Evolutionary conservation across 164 flowering plant genomes (phyloP).

Genomic region (Chloranthus sessilifolius): DNA sequence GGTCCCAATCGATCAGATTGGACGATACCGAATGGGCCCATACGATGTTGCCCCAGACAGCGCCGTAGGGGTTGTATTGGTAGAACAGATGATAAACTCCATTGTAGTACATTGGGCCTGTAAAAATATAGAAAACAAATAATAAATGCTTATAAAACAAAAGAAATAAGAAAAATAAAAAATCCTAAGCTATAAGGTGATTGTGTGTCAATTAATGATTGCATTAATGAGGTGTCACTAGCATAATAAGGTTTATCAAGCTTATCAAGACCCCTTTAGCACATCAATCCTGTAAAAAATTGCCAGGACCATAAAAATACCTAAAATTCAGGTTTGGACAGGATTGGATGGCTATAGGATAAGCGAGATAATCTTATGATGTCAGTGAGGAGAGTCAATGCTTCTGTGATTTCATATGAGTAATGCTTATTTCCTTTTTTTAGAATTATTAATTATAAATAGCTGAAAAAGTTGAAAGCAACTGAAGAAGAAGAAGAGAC

Average conservation of each 20-base stretch:
- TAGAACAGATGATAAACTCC: conserved; percentile 84
- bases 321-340: no score
- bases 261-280: no score
- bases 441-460: no score
- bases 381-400: no score
- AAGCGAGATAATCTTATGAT: no score
- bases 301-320: no score
- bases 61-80: conserved; percentile 67
- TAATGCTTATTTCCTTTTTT: no score
- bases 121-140: no score
- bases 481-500: neutral
- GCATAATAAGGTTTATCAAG: no score
- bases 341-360: no score
- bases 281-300: no score
- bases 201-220: neutral
- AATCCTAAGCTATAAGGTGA: neutral
- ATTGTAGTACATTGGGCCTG: conserved; percentile 75
- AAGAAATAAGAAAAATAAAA: neutral
- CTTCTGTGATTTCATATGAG: no score
- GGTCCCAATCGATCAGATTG: conserved; percentile 57
- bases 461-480: conserved; percentile 3
- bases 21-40: conserved; percentile 78
- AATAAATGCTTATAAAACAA: neutral
- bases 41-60: conserved; percentile 63
- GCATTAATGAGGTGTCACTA: neutral